Evolutionary conservation across 2,329 filamentous ascomycete genomes (phyloP).

Genomic region (Penicillium sp.): DNA sequence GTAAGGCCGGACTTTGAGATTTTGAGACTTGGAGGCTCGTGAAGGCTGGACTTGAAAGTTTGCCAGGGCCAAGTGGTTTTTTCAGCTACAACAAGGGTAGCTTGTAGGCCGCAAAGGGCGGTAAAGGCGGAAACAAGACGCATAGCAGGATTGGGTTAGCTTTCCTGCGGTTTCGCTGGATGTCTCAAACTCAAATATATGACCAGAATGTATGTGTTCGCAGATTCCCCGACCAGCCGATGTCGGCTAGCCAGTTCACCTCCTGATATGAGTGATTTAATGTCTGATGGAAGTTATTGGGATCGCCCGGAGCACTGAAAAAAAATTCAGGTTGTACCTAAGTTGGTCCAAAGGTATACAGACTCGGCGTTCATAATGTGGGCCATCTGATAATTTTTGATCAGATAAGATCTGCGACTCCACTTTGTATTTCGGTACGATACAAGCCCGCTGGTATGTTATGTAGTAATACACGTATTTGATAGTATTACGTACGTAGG

Average conservation of each 20-base stretch:
- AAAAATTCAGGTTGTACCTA: not conserved
- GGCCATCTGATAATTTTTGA: slow-evolving; percentile 5
- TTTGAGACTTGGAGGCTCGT: not conserved
- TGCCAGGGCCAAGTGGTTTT: not conserved
- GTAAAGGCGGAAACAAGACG: not conserved
- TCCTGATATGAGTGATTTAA: not conserved
- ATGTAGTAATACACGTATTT: not conserved
- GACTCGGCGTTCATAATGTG: too few relatives aligned
- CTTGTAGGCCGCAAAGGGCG: not conserved
- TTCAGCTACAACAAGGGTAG: not conserved
- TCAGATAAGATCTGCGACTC: slow-evolving; percentile 7
- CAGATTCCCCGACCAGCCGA: not conserved
- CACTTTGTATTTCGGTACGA: not conserved
- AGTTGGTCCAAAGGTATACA: not conserved
- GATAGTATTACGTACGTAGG: not conserved
- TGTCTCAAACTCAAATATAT: not conserved
- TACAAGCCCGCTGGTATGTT: not conserved
- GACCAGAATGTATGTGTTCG: not conserved
- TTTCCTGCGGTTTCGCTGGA: not conserved
- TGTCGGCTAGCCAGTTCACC: not conserved
- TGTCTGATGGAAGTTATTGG: not conserved
- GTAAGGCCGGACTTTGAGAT: slow-evolving; percentile 26
- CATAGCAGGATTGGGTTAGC: not conserved
- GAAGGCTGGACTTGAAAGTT: not conserved
- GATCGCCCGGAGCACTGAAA: not conserved